Evolutionary conservation across 345 rosid species (phyloP), one percentile per base, ranked within the genome.

Genomic region (Toxicodendron radicans): DNA sequence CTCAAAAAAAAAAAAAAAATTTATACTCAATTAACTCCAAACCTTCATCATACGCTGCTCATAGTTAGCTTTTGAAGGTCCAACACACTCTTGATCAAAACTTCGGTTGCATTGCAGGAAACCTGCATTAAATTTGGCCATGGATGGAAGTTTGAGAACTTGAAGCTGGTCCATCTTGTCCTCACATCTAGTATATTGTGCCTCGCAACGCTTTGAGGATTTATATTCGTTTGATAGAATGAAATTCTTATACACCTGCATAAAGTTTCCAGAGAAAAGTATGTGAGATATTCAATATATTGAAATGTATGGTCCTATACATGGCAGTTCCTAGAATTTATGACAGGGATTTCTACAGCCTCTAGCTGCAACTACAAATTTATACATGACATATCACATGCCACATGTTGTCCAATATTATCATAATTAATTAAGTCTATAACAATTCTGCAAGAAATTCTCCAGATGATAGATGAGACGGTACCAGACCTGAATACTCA

Each of bases 141-240:
- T 93, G 57, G 99, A 92, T 79, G 99, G 99, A 81, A 93, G 98
- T 72, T 92, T 88, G 70, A 96, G 99, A 80, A 89, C 85, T 79
- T 96, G 99, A 86, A 96, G 95, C 74, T 88, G 97, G 86, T 96
- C 99, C 99, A 96, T 93, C 78, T 78, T 88, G 81, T 93, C 99
- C 83, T 96, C 99, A 53, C 99, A 96, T 75, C 51, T 88, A 53
- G 91, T 84, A 79, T 89, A 96, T 52, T 90, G 77, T 9, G 85
- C 70, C 85, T 96, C 99, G 6, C 99, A 96, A 52, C 92, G 91
- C 83, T 89, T 96, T 52, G 99, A 86, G 20, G 99, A 96, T 54
- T 72, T 91, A 79, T 84, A 92, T 68, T 93, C 90, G 70, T 96
- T 96, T 16, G 88, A 90, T 84, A 96, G 73, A 70, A 85, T 72